Base-by-base conservation (phyloP, 495 filamentous ascomycete species). In the Penicillium coprophilum region DNA sequence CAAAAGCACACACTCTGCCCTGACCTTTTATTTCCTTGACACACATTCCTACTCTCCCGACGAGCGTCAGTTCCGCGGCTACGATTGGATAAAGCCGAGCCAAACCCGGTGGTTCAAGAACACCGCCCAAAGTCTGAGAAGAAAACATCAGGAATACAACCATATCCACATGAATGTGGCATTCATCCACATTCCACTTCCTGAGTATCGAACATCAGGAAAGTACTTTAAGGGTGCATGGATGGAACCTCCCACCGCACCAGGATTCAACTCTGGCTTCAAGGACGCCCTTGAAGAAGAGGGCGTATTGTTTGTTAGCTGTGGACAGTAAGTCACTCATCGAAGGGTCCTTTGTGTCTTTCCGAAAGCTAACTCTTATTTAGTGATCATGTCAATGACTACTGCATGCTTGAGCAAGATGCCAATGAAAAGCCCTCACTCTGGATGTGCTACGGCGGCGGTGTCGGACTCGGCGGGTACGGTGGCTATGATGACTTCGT, bases 381-480 rank as follows among this genome's bases (percentile, higher is more conserved):
- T 49, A 89, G 86, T 70, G 94, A 98, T 63, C 94, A 98, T 69
- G 94, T 86, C 28, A 98, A 98, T 65, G 94, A 97, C 59, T 97
- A 96, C 69, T 98, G 94, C 73, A 85, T 86, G 61, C 78, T 96
- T 12, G 65, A 79, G 71, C 56, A 77, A 43, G 73, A 75, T 43
- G 41, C 57, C 23, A 66, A 70, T 24, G 57, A 71, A 0, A 85
- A 85, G 52, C 85, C 86, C 1, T 85, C 85, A 15, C 77, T 97
- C n/a, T 98, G 94, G 94, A 96, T 98, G 92, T 98, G 94, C 74
- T 96, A 97, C 72, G 94, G 83, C 5, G 94, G 95, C 43, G 94
- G 86, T 15, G 77, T 79, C 32, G 94, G 94, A 1, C 92, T 97
- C 66, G 94, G 95, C 39, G 94, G 94, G 1, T 98, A 98, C 69